Evolutionary conservation across 495 filamentous ascomycete species (phyloP).

Genomic region (Alectoria sarmentosa): DNA sequence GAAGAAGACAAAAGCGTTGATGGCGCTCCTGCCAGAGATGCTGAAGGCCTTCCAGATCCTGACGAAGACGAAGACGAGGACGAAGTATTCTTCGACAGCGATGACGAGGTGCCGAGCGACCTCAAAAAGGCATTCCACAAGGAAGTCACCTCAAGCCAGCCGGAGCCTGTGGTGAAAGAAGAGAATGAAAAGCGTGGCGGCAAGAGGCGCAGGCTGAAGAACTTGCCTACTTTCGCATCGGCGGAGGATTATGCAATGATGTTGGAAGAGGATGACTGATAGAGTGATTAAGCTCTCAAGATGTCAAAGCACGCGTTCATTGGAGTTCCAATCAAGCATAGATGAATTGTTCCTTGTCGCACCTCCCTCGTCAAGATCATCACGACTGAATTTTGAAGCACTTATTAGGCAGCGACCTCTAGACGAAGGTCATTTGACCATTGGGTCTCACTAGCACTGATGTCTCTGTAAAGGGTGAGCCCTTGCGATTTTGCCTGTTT

Average conservation of each 20-base stretch:
- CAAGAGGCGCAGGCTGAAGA: slow-evolving; percentile 77
- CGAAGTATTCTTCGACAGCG: slow-evolving; percentile 47
- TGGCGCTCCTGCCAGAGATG: slow-evolving; percentile 34
- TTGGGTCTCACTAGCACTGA: background rate
- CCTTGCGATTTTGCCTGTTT: background rate
- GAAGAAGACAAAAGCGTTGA: slow-evolving; percentile 40
- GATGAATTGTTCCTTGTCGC: too few species aligned
- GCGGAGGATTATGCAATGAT: slow-evolving; percentile 89
- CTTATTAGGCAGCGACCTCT: background rate
- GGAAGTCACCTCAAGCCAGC: slow-evolving; percentile 28
- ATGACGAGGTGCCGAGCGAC: slow-evolving; percentile 49
- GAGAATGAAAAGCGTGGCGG: slow-evolving; percentile 42
- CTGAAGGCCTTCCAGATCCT: slow-evolving; percentile 38
- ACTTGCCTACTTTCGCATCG: slow-evolving; percentile 85
- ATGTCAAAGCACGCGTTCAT: background rate
- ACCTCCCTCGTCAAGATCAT: background rate
- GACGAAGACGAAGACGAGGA: slow-evolving; percentile 46
- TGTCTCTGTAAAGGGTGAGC: background rate
- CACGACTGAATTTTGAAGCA: background rate
- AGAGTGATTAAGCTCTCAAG: background rate
- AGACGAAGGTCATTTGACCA: background rate
- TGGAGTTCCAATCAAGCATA: background rate
- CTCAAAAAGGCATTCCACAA: slow-evolving; percentile 38
- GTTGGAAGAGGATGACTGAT: slow-evolving; percentile 56
- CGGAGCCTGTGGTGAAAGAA: slow-evolving; percentile 25